These are phyloP conservation scores for Dothideomycetes sp. DNA, from an alignment of 2,329 filamentous ascomycete genomes.

Conservation along the genomic window DNA sequence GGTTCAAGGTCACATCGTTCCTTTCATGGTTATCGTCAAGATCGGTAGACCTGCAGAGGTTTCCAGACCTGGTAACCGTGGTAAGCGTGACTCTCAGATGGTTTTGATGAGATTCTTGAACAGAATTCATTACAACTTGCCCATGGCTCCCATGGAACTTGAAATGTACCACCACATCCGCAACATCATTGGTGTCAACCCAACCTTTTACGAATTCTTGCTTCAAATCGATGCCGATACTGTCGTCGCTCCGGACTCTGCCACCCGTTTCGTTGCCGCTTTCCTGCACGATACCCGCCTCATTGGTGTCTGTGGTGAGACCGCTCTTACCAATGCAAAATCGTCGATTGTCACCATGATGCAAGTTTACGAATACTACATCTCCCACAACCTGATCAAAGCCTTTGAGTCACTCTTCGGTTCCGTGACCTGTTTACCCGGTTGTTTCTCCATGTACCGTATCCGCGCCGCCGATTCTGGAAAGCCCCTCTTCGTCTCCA, in stretches of 20 bases:
- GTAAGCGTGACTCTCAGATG: constrained; percentile 99
- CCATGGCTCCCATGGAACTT: constrained; percentile 93
- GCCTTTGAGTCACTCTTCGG: constrained; percentile 96
- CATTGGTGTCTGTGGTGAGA: constrained; percentile 94
- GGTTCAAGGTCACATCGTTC: constrained; percentile 94
- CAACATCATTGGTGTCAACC: constrained; percentile 97
- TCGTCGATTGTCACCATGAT: constrained; percentile 96
- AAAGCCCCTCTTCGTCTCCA: constrained; percentile 92
- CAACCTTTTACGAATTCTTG: constrained; percentile 95
- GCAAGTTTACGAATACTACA: constrained; percentile 99
- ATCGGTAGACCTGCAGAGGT: constrained; percentile 78
- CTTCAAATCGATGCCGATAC: constrained; percentile 97
- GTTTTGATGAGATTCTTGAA: constrained; percentile 98
- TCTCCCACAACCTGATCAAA: constrained; percentile 93
- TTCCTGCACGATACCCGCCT: constrained; percentile 87
- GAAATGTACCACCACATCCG: constrained; percentile 98
- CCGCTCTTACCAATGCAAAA: constrained; percentile 84
- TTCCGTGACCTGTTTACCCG: constrained; percentile 92
- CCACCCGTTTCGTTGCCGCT: constrained; percentile 80
- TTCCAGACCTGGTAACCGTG: constrained; percentile 76
- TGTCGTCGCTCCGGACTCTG: constrained; percentile 79
- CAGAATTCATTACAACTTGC: constrained; percentile 91
- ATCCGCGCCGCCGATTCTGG: constrained; percentile 89
- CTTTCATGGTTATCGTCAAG: constrained; percentile 94
- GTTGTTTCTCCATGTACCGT: constrained; percentile 99